Conservation (phyloP, 1,139 yeast species). For the Suhomyces chickasaworum region DNA sequence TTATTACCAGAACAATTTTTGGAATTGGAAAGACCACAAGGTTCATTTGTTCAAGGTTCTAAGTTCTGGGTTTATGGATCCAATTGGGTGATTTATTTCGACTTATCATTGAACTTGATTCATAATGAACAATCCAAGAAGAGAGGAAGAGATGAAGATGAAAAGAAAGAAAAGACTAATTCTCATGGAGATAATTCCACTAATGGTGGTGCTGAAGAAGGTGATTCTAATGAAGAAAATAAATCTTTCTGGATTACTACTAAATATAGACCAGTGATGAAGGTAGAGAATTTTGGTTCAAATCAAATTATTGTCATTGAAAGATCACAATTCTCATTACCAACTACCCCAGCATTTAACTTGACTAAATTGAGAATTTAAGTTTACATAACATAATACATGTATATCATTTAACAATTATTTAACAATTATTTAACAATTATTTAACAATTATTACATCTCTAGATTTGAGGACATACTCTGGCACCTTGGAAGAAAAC, state of each 20-base stretch:
- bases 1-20: conserved; percentile 68
- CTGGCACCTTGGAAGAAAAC: conserved; percentile 71
- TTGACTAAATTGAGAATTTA: conserved; percentile 64
- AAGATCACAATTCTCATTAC: conserved; percentile 66
- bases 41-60: conserved; percentile 53
- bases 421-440: background rate
- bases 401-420: background rate
- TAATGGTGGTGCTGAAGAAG: conserved; percentile 17
- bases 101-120: conserved; percentile 57
- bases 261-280: conserved; percentile 74
- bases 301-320: conserved; percentile 72
- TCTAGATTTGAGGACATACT: conserved; percentile 40
- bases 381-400: conserved; percentile 4
- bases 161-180: conserved; percentile 33
- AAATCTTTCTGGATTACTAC: conserved; percentile 73
- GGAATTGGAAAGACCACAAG: conserved; percentile 65
- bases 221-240: conserved; percentile 14
- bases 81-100: conserved; percentile 80
- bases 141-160: conserved; percentile 64
- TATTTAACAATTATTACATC: background rate
- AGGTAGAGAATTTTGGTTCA: conserved; percentile 57
- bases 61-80: conserved; percentile 84
- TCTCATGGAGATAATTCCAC: conserved; percentile 24
- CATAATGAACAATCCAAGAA: conserved; percentile 42
- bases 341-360: conserved; percentile 75